Percentiles rank a stretch among this genome's conserved stretches.
Evolutionary conservation across 805 yeast species (phyloP).

Genomic region (Wickerhamomyces hampshirensis): DNA sequence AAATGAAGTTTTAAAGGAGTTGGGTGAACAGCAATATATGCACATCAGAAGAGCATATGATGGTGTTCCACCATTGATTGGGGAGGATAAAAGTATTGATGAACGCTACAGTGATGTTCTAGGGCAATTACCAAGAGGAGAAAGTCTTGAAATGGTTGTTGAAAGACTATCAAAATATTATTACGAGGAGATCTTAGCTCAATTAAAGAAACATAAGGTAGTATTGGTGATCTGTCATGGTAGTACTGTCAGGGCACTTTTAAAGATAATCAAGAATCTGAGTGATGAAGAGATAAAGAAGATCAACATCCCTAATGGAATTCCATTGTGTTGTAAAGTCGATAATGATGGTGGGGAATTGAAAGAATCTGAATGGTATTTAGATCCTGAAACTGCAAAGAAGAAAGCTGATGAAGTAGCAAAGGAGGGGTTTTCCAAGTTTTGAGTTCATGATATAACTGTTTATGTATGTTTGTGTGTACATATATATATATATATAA

Average conservation of each 20-base stretch:
- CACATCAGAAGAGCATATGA: constrained; percentile 74
- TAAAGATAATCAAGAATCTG: constrained; percentile 62
- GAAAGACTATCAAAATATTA: constrained; percentile 59
- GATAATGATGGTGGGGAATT: constrained; percentile 45
- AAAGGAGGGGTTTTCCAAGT: constrained; percentile 53
- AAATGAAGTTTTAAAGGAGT: constrained; percentile 55
- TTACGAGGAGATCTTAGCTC: constrained; percentile 45
- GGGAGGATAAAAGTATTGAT: constrained; percentile 34
- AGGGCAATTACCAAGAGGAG: constrained; percentile 59
- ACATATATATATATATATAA: too few species aligned
- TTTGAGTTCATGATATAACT: too few species aligned
- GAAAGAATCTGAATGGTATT: constrained; percentile 56
- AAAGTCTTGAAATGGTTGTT: constrained; percentile 69
- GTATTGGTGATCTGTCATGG: constrained; percentile 79
- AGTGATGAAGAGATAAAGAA: constrained; percentile 66
- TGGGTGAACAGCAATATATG: constrained; percentile 73
- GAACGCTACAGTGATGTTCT: constrained; percentile 32
- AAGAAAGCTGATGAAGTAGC: constrained; percentile 78
- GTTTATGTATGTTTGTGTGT: too few species aligned
- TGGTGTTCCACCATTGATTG: constrained; percentile 59
- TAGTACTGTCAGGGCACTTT: constrained; percentile 69
- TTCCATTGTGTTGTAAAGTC: constrained; percentile 67
- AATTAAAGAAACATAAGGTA: constrained; percentile 47
- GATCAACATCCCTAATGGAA: constrained; percentile 79
- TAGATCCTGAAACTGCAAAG: constrained; percentile 78